Evolutionary conservation across 2,329 filamentous ascomycete species (phyloP).

Genomic region (Escovopsis sp.): DNA sequence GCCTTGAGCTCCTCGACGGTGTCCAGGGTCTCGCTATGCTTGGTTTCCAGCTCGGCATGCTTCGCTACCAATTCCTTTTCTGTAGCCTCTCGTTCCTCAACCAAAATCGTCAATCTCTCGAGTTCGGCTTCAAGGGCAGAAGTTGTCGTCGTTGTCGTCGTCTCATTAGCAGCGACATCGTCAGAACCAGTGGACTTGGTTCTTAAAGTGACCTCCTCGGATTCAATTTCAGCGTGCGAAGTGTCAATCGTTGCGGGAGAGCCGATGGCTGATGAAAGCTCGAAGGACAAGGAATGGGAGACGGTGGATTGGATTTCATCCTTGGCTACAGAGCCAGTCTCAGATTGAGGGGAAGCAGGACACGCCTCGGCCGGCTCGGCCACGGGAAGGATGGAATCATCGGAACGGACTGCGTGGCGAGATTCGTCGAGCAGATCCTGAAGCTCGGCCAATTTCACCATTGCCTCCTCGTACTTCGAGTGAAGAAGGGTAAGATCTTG

Average conservation of each 20-base stretch:
- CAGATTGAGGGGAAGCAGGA: conserved; percentile 72
- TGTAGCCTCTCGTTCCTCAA: conserved; percentile 62
- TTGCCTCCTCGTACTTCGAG: conserved; percentile 78
- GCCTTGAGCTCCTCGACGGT: conserved; percentile 85
- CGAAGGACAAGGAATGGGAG: conserved; percentile 84
- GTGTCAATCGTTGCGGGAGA: conserved; percentile 51
- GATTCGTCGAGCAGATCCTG: conserved; percentile 76
- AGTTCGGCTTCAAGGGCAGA: conserved; percentile 38
- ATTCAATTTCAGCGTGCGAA: conserved; percentile 38
- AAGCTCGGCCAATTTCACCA: conserved; percentile 68
- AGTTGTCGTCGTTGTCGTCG: conserved; percentile 14
- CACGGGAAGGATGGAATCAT: conserved; percentile 42
- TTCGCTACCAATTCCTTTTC: conserved; percentile 59
- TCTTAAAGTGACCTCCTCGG: conserved; percentile 27
- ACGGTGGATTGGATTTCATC: conserved; percentile 49
- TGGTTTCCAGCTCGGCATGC: conserved; percentile 69
- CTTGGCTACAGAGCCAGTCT: conserved; percentile 56
- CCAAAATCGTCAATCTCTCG: conserved; percentile 52
- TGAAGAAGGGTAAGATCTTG: conserved; percentile 70
- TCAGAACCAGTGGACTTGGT: conserved; percentile 27
- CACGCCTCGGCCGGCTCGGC: conserved; percentile 37
- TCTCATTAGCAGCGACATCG: conserved; percentile 24
- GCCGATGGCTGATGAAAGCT: conserved; percentile 77
- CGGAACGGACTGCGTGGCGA: conserved; percentile 42
- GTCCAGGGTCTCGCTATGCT: conserved; percentile 69